These are phyloP conservation scores for Sporothrix pseudoabietina DNA, from an alignment of 2,329 filamentous ascomycete genomes.

Conservation along the genomic window DNA sequence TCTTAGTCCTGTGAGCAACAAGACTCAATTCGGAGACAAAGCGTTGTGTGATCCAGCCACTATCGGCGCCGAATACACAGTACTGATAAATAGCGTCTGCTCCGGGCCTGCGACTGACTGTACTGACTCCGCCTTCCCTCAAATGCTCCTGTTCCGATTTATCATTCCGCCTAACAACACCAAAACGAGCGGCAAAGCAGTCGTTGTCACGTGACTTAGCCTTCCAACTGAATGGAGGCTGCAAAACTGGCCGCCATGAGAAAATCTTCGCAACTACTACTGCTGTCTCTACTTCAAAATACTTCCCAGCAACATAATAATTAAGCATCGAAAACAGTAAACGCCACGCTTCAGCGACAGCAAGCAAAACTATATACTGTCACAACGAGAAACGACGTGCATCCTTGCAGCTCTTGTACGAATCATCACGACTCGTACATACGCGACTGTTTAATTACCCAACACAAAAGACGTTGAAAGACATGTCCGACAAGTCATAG, in stretches of 20 bases:
- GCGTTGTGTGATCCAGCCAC: constrained; percentile 1
- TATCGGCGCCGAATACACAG: background rate
- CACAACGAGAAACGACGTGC: background rate
- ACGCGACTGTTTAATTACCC: background rate
- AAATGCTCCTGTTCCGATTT: background rate
- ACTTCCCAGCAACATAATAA: background rate
- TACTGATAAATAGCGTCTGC: background rate
- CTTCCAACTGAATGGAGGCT: background rate
- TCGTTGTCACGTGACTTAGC: background rate
- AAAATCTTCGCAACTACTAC: background rate
- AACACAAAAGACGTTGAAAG: background rate
- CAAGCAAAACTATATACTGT: background rate
- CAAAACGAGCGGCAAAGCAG: background rate
- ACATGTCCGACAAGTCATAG: background rate
- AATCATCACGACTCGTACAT: background rate
- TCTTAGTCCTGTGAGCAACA: background rate
- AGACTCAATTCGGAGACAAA: background rate
- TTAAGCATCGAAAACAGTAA: background rate
- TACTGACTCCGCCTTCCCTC: background rate
- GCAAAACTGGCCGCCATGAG: background rate
- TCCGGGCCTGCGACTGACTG: background rate
- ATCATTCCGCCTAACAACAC: background rate
- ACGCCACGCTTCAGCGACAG: background rate
- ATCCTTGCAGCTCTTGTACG: background rate
- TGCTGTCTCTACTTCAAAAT: background rate